A percentile compares a stretch with the other conserved stretches of the same genome.
Evolutionary conservation across 2,329 filamentous ascomycete genomes (phyloP).

Genomic region (Colletotrichum endophyticum): DNA sequence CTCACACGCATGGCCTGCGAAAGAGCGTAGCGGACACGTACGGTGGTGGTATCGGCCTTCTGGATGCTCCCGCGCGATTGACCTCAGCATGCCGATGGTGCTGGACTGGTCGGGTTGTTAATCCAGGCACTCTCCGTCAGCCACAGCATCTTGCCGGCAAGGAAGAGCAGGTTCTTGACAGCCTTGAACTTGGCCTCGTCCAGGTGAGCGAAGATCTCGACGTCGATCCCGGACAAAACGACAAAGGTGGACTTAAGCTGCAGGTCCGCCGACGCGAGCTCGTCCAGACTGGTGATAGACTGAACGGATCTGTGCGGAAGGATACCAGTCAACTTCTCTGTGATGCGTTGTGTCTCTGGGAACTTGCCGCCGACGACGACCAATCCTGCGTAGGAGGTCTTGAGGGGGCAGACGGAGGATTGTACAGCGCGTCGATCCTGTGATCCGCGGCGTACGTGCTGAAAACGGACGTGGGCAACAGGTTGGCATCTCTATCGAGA

Average conservation of each 20-base stretch:
- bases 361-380: not conserved
- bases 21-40: not conserved
- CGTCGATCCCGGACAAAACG: constrained; percentile 24
- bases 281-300: not conserved
- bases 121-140: constrained; percentile 18
- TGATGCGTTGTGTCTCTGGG: too few relatives aligned
- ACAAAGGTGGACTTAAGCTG: not conserved
- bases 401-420: not conserved
- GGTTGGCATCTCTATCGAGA: not conserved
- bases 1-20: not conserved
- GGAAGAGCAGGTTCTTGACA: not conserved
- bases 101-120: constrained; percentile 22
- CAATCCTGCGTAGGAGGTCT: not conserved
- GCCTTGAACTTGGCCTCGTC: not conserved
- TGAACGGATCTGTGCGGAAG: not conserved
- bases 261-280: not conserved
- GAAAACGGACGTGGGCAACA: not conserved
- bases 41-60: not conserved
- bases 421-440: not conserved
- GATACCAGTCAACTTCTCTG: too few relatives aligned
- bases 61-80: constrained; percentile 1
- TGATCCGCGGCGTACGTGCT: not conserved
- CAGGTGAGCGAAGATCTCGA: constrained; percentile 30
- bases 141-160: constrained; percentile 22
- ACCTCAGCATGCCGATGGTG: constrained; percentile 1